Base-by-base conservation (phyloP, 2,329 filamentous ascomycete species). In the Calonectria ilicicola region DNA sequence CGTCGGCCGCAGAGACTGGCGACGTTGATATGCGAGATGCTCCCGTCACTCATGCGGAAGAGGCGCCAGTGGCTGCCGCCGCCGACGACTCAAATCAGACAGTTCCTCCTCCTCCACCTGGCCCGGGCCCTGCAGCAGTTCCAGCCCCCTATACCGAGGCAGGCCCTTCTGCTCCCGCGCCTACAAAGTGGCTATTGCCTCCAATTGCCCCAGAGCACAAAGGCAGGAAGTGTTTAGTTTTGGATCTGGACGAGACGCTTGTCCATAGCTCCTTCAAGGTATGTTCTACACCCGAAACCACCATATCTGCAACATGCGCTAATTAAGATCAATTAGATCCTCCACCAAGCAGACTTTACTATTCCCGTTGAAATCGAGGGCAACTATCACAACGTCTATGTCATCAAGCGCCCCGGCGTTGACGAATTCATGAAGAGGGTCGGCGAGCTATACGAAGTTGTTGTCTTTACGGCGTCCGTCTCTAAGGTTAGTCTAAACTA, bases 201-300 rank as follows among this genome's bases (percentile, higher is more conserved):
- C 93, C 96, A 1, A 90, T 96, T 76, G 89, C 92, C 47, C 93
- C 95, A 29, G 93, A 94, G 78, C 91, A 97, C 79, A 92, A 93
- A 83, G 95, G 95, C 32, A 93, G 94, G 81, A 99, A 99, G 84
- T 99, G 97, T 80, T 87, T 99, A 47, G 96, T 99, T 21, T 89
- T 99, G 56, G 97, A 99, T 86, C 87, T 99, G 73, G 97, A 99
- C 78, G 97, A 99, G 84, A 99, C 97, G 1, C 86, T 99, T 65
- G 97, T 99, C 27, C 97, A 99, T 86, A 98, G 97, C 84, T 98
- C 97, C 78, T 99, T 99, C 86, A 99, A 99, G 91, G 96, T 97
- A 87, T 77, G 81, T 74, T 15, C 29, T 42, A 26, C 21, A n/a
- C 12, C 35, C 53, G 23, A 12, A 74, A 60, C 23, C 23, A 23